A percentile compares a stretch with the other conserved stretches of the same genome.
These are phyloP conservation scores for Xylariomycetidae sp. DNA, from an alignment of 2,329 filamentous ascomycete species.

Conservation along the genomic window DNA sequence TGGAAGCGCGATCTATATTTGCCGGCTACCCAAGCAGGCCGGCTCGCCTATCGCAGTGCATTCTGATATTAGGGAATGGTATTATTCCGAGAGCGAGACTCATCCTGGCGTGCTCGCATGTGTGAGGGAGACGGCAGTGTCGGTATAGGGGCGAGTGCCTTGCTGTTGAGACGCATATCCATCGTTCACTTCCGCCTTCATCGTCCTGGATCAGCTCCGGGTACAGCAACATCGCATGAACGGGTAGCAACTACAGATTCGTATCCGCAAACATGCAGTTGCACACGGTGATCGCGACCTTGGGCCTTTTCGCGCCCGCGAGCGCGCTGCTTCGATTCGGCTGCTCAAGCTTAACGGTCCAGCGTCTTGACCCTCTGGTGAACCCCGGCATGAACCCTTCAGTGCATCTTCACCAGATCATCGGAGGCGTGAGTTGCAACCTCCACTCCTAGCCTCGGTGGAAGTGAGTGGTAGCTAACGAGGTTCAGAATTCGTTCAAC, in stretches of 20 bases:
- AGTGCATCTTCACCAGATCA: slow-evolving; percentile 53
- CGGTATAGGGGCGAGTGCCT: slow-evolving; percentile 3
- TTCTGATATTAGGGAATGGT: slow-evolving; percentile 21
- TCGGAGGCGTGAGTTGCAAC: slow-evolving; percentile 37
- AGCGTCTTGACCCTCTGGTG: slow-evolving; percentile 34
- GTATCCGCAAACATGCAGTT: slow-evolving; percentile 6
- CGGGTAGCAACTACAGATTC: not conserved
- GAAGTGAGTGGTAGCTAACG: slow-evolving; percentile 5
- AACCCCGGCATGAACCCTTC: slow-evolving; percentile 43
- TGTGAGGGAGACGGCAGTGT: slow-evolving; percentile 17
- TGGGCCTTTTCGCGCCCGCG: slow-evolving; percentile 12
- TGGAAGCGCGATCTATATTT: slow-evolving; percentile 23
- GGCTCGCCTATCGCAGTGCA: slow-evolving; percentile 20
- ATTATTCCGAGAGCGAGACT: slow-evolving; percentile 17
- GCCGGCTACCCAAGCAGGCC: slow-evolving; percentile 17
- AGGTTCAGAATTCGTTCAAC: slow-evolving; percentile 37
- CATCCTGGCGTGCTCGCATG: slow-evolving; percentile 7
- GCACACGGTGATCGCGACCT: slow-evolving; percentile 7
- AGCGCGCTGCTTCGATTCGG: slow-evolving; percentile 22
- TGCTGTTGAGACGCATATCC: slow-evolving; percentile 1
- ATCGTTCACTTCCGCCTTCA: not conserved
- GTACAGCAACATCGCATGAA: not conserved
- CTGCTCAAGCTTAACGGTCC: slow-evolving; percentile 23
- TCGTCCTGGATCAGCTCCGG: not conserved
- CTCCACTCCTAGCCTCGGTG: not conserved